Conservation (phyloP, 2,329 filamentous ascomycete genomes). For the Hypocrella siamensis region DNA sequence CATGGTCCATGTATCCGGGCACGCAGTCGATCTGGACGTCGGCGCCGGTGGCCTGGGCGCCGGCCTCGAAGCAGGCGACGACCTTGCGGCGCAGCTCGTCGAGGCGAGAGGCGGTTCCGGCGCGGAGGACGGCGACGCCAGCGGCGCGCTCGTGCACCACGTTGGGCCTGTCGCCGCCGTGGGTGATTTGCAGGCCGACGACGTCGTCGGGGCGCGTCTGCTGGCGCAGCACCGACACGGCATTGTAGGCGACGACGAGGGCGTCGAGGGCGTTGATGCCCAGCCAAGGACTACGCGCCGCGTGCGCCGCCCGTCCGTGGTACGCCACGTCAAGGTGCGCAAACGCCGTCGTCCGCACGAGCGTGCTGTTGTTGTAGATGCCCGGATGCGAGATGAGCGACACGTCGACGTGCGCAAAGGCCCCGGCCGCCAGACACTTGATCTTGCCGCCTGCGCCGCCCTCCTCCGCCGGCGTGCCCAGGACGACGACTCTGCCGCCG, state of each 20-base stretch:
- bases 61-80: conserved; percentile 20
- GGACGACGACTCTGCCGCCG: conserved; percentile 26
- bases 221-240: conserved; percentile 34
- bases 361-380: conserved; percentile 24
- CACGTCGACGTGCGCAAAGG: conserved; percentile 12
- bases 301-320: conserved; percentile 37
- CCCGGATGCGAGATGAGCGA: conserved; percentile 12
- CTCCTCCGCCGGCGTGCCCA: conserved; percentile 33
- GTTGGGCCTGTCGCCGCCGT: conserved; percentile 36
- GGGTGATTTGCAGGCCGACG: conserved; percentile 32
- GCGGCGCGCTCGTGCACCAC: conserved; percentile 35
- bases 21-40: conserved; percentile 21
- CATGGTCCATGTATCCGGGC: conserved; percentile 35
- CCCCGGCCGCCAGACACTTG: conserved; percentile 23
- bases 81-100: conserved; percentile 23
- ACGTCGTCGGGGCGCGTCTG: conserved; percentile 35
- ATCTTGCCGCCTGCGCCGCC: conserved; percentile 28
- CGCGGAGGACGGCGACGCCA: conserved; percentile 27
- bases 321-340: conserved; percentile 32
- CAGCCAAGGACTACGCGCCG: conserved; percentile 37
- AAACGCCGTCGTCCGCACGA: conserved; percentile 37
- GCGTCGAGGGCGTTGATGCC: conserved; percentile 44
- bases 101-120: conserved; percentile 23
- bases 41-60: conserved; percentile 27
- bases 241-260: conserved; percentile 29